Evolutionary conservation across 2,329 filamentous ascomycete genomes (phyloP), one percentile per base, ranked within the genome.

Genomic region (Microthyrium microscopicum): DNA sequence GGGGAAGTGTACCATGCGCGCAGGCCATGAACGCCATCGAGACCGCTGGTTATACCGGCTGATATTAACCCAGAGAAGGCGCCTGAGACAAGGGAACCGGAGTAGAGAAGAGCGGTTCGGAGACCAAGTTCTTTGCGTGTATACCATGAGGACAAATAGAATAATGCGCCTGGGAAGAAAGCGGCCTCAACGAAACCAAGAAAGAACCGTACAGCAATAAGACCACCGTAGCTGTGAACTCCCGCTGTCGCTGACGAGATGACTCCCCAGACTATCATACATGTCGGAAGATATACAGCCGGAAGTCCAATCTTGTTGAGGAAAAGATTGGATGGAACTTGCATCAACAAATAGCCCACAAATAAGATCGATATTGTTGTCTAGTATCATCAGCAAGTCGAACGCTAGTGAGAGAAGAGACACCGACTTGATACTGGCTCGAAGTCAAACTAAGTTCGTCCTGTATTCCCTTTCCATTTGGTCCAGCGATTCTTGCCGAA

Each of bases 111-210:
- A 2, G 73, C 71, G 11, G 70, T 77, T 7, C 74, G 62, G n/a
- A 77, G 55, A 7, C 67, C 70, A 2, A 79, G 58, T 48, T 79
- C 77, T 40, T 71, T 70, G 28, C 75, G 64, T 0, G 73, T 80
- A 44, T 82, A 82, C 75, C 76, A 80, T 34, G 62, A 60, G 3
- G 58, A 62, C 1, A 78, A 59, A 42, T 70, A 77, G 54, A 73
- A 78, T 3, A 77, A 52, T 42, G 70, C 70, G 7, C 69, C 68
- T 1, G 68, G 68, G 24, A 57, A 57, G 36, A 55, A 68, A 4
- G 63, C 64, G 0, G 62, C 64, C 41, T 40, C 21, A 17, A 56
- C 46, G 33, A 57, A 49, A 12, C 56, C 56, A 1, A 57, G 43
- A 36, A 55, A 50, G 40, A 58, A 57, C 25, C 56, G 43, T 26